Evolutionary conservation across 306 rosid genomes (phyloP).

Genomic region (Quercus parvula): DNA sequence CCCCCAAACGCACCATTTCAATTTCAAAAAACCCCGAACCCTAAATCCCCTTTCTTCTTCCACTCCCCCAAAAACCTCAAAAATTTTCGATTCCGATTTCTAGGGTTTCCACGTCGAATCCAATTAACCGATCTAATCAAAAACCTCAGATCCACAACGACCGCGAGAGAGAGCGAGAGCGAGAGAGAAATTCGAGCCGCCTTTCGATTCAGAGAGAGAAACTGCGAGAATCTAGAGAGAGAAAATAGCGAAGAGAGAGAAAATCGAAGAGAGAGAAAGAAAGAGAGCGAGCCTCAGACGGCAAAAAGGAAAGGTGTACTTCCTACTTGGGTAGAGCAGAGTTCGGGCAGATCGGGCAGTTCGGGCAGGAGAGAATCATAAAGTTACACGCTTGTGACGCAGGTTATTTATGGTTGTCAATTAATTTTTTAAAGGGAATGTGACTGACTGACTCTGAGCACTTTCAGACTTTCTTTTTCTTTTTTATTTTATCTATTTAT

Average conservation of each 20-base stretch:
- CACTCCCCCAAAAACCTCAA: too few relatives aligned
- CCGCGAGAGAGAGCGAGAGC: neutral
- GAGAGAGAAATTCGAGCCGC: neutral
- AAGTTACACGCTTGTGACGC: neutral
- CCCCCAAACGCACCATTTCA: neutral
- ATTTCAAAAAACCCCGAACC: neutral
- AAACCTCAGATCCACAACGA: neutral
- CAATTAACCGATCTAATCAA: neutral
- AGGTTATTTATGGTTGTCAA: neutral
- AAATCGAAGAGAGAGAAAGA: neutral
- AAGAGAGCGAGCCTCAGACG: neutral
- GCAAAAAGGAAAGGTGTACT: neutral
- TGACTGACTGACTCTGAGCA: neutral
- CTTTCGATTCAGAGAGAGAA: neutral
- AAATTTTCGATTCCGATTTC: neutral
- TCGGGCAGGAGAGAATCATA: neutral
- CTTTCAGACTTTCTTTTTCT: neutral
- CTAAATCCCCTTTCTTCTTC: neutral
- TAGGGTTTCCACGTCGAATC: neutral
- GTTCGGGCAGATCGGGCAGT: neutral
- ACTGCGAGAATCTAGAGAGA: neutral
- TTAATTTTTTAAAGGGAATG: neutral
- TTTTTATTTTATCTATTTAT: too few relatives aligned
- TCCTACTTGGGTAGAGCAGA: constrained; percentile 1
- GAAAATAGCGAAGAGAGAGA: neutral